Conservation (phyloP, 1,139 yeast genomes). For the Sugiyamaella japonica region DNA sequence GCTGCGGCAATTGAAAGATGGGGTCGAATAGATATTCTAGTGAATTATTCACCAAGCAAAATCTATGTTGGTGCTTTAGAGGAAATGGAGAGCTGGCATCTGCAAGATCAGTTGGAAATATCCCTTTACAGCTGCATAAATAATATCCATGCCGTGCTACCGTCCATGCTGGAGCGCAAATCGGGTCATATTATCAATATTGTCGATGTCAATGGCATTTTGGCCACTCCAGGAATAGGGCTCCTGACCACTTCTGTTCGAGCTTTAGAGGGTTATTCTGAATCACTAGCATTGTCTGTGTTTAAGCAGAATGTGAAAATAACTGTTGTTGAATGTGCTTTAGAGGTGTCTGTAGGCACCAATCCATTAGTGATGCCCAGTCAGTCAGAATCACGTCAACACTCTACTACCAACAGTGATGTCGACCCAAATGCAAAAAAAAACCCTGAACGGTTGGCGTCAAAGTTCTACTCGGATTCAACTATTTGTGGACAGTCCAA, state of each 20-base stretch:
- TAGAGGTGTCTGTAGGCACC: conserved; percentile 36
- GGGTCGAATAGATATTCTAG: conserved; percentile 35
- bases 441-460: neutral
- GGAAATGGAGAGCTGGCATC: conserved; percentile 37
- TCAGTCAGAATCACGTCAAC: neutral
- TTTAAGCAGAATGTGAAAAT: conserved; percentile 36
- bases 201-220: conserved; percentile 37
- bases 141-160: conserved; percentile 36
- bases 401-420: neutral
- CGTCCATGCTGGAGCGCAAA: conserved; percentile 32
- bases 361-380: conserved; percentile 28
- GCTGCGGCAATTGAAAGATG: conserved; percentile 31
- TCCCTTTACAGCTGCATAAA: conserved; percentile 37
- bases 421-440: neutral
- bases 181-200: conserved; percentile 39
- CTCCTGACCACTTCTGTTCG: conserved; percentile 36
- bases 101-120: conserved; percentile 36
- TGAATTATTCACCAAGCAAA: conserved; percentile 22
- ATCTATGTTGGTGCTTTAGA: conserved; percentile 36
- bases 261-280: conserved; percentile 41
- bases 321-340: conserved; percentile 37
- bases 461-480: conserved; percentile 6
- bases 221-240: conserved; percentile 39
- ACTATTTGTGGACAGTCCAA: conserved; percentile 18
- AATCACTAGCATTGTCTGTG: conserved; percentile 38